Conservation (phyloP, 345 rosid genomes). For the Nasturtium officinale region DNA sequence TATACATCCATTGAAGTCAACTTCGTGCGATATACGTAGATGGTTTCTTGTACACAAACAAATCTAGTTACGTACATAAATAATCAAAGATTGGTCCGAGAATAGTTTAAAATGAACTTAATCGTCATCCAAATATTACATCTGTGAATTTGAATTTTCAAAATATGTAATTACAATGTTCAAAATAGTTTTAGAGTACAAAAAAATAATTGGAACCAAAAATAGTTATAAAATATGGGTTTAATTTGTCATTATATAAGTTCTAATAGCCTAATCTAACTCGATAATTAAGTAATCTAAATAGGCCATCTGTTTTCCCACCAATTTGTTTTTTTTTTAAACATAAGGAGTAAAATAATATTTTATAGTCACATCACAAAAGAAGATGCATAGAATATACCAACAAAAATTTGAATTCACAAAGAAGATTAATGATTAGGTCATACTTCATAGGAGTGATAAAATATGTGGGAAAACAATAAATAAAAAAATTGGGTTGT, state of each 20-base stretch:
- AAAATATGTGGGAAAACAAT: neutral
- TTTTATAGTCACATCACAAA: slow-evolving; percentile 14
- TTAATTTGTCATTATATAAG: neutral
- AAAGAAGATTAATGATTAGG: slow-evolving; percentile 29
- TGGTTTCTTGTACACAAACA: slow-evolving; percentile 31
- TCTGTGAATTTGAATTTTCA: neutral
- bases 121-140: neutral
- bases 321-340: slow-evolving; percentile 16
- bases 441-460: slow-evolving; percentile 26
- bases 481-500: slow-evolving; percentile 18
- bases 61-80: slow-evolving; percentile 21
- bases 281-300: neutral
- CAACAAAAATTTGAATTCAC: slow-evolving; percentile 6
- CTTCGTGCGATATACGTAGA: slow-evolving; percentile 8
- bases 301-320: slow-evolving; percentile 16
- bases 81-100: slow-evolving; percentile 16
- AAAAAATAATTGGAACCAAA: neutral
- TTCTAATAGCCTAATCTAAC: neutral
- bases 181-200: neutral
- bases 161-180: neutral
- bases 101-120: too few relatives aligned
- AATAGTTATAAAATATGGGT: neutral
- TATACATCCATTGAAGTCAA: slow-evolving; percentile 15
- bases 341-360: slow-evolving; percentile 12
- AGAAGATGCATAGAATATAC: slow-evolving; percentile 39